Evolutionary conservation across 1,284 basidiomycete species (phyloP), one percentile per base, ranked within the genome.

Genomic region (Grifola frondosa): DNA sequence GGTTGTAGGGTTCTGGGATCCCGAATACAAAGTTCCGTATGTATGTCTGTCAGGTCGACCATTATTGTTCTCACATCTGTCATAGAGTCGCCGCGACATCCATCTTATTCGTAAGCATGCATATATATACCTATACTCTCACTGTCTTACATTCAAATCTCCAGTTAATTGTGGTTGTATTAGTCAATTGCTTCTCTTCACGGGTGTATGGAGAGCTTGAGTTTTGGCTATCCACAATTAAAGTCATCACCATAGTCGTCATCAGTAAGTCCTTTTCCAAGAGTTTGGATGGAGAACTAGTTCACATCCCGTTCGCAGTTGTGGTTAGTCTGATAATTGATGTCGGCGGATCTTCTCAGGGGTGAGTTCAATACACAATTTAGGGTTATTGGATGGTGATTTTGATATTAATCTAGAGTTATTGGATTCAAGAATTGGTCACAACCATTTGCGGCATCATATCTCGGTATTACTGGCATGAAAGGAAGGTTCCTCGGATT

Each of bases 131-230:
- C 28, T 1, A 22, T 26, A 21, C n/a, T 20, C 12, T 16, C 4
- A 23, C 22, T 33, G 20, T 8, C 29, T n/a, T 9, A 19, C 13
- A 9, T 16, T 77, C 78, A 46, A 78, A 77, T n/a, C 74, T 68
- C 21, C 87, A 89, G 89, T 82, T 94, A 43, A 68, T 81, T 0
- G 67, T 92, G 40, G 84, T 80, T 48, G 69, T 89, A 50, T 38
- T 38, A 0, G 45, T 62, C 37, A 62, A 63, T 44, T 57, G 53
- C 30, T 60, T 63, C 26, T 52, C 60, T 1, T 62, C 62, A 1
- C 44, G 55, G 5, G 47, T 57, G 6, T 64, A 62, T 23, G 67
- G 65, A 23, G 63, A 65, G 43, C 61, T 71, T 32, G 70, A 69
- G 41, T 68, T 66, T 46, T 68, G 61, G 48, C 61, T 68, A 31